phyloP scores from a whole-genome alignment of 148 eudicot genomes.

The Rhododendron williamsianum region DNA sequence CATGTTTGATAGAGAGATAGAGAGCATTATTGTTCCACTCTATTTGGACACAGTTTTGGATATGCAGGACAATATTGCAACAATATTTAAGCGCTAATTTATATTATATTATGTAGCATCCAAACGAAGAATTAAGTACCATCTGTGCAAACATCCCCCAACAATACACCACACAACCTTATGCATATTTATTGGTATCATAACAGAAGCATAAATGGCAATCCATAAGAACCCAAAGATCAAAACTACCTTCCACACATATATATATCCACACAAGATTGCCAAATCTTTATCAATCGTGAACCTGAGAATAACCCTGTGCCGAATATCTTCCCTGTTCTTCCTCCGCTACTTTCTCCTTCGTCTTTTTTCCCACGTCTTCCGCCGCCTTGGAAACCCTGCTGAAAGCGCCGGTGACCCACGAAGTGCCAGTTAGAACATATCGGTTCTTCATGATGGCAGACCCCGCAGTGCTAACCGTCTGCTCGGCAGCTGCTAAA shows the following conservation, averaged over 20 bases:
- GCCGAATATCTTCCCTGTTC: conserved; percentile 37
- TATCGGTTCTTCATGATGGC: conserved; percentile 88
- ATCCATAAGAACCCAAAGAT: not conserved
- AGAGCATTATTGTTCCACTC: not conserved
- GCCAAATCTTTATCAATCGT: conserved; percentile 7
- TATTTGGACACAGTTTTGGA: not conserved
- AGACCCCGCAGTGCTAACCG: conserved; percentile 77
- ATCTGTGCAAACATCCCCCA: not conserved
- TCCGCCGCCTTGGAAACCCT: conserved; percentile 74
- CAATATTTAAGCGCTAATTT: not conserved
- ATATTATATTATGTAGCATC: not conserved
- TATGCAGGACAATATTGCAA: not conserved
- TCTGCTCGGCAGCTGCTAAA: conserved; percentile 75
- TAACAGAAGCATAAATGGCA: not conserved
- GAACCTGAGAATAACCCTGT: conserved; percentile 41
- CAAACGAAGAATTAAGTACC: not conserved
- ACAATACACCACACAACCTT: not conserved
- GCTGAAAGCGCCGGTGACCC: conserved; percentile 86
- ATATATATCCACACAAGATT: not conserved
- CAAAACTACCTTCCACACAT: not conserved
- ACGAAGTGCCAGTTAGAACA: conserved; percentile 70
- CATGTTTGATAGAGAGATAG: not conserved
- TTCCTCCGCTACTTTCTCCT: conserved; percentile 63
- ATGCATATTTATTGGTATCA: not conserved
- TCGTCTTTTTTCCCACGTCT: conserved; percentile 68